Evolutionary conservation across 176 grass and related monocot genomes (phyloP).

Genomic region (Puccinellia tenuiflora): DNA sequence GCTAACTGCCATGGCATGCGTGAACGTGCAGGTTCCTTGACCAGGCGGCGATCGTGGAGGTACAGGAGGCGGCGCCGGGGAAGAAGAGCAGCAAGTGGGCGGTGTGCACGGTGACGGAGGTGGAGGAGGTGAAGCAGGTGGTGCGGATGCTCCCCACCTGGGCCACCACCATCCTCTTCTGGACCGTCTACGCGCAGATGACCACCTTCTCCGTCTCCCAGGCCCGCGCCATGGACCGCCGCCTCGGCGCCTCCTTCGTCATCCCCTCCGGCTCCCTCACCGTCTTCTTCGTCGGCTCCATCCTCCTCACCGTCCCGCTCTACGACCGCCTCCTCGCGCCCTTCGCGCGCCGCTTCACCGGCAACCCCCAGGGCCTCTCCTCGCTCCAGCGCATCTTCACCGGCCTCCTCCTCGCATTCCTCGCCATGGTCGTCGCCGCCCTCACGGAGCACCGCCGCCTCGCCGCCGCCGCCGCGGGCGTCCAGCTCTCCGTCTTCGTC

Average conservation of each 20-base stretch:
- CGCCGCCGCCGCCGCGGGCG: not conserved
- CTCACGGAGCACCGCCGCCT: conserved; percentile 36
- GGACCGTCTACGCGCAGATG: conserved; percentile 90
- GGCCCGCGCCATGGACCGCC: conserved; percentile 65
- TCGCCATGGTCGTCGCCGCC: conserved; percentile 68
- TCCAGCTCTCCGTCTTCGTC: conserved; percentile 53
- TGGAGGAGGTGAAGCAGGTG: conserved; percentile 86
- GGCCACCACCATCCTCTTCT: conserved; percentile 86
- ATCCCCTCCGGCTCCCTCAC: conserved; percentile 80
- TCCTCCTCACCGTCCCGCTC: conserved; percentile 69
- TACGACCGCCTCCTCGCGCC: conserved; percentile 61
- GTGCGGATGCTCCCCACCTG: conserved; percentile 69
- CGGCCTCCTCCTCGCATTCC: conserved; percentile 52
- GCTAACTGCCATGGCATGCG: too few relatives aligned
- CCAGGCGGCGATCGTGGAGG: not conserved
- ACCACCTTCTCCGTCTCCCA: conserved; percentile 91
- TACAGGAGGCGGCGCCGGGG: not conserved
- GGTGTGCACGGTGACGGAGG: conserved; percentile 63
- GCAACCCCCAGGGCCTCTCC: conserved; percentile 50
- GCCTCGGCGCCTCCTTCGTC: conserved; percentile 38
- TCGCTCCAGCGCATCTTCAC: conserved; percentile 63
- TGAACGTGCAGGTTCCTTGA: conserved; percentile 7
- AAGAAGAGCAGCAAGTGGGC: conserved; percentile 1
- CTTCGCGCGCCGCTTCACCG: conserved; percentile 32
- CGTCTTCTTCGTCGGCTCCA: conserved; percentile 83